Evolutionary conservation across 1,284 basidiomycete species (phyloP), one percentile per base, ranked within the genome.

Genomic region (Austroboletus niveus): DNA sequence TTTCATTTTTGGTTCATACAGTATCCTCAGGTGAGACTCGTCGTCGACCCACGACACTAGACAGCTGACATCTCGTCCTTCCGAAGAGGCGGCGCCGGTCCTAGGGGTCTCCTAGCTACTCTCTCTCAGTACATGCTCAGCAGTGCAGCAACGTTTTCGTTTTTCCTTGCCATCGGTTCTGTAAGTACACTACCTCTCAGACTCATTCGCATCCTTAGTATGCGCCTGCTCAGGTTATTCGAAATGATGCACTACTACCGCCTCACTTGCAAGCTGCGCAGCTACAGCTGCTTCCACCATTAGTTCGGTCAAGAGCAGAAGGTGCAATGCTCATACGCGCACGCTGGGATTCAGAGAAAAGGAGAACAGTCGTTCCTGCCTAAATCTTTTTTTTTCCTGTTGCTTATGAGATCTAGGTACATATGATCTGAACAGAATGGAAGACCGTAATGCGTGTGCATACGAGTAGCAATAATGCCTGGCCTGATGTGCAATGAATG

Each of bases 61-160:
- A 20, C 24, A 35, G 40, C 43, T 63, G 29, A 32, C 44, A 20
- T 22, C 5, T 8, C 38, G 35, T 42, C 54, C 45, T 49, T 53
- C 27, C 32, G 48, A 40, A 95, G 93, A 65, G 81, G 83, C 60
- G 94, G 94, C 45, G 86, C 91, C 12, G 94, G 94, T 20, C 92
- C 92, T 44, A 82, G 92, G 64, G 94, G 94, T 9, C 75, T 84
- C 49, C 74, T 97, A 39, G 87, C 90, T 4, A 95, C 94, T 1
- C 81, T 97, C 40, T 94, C 92, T 15, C 92, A 94, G 63, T 96
- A 96, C 71, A 97, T 97, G 94, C 79, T 94, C 31, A 87, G 87
- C 65, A 93, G 90, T 60, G 92, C 88, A 12, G 91, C 91, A 5
- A 92, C 89, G 0, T 92, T 92, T 66, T 82, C 82, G 15, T 92